Evolutionary conservation across 768 basidiomycete species (phyloP), one percentile per base, ranked within the genome.

Genomic region (Dentipellis sp.): DNA sequence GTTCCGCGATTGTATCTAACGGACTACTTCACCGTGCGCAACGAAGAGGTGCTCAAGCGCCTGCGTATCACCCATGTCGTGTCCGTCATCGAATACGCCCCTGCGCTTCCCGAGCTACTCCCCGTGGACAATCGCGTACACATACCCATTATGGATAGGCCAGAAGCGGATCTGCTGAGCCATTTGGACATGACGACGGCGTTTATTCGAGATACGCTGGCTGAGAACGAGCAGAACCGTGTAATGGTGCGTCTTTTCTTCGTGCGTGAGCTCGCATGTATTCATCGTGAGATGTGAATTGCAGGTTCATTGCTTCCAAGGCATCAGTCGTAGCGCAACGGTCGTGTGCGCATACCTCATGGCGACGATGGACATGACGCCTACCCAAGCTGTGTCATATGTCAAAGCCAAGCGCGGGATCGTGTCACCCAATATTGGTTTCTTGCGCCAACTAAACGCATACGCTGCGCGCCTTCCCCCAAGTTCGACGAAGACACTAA

Each of bases 281-380:
- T 37, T 48, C n/a, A 35, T 17, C 40, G 17, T 58, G 29, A 21
- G 34, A n/a, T 22, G 2, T 12, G 4, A 4, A 9, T n/a, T 49
- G 34, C 29, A 89, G 86, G 85, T 91, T 12, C 89, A 91, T 67
- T 91, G 89, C 66, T 68, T 83, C 46, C 81, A 83, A 68, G 89
- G 89, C 40, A 76, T 90, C 54, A 88, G 85, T 61, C 78, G 89
- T 22, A 87, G 86, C 46, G 79, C 88, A 0, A 89, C 86, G 2
- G 78, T 90, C 42, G 81, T 90, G 3, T 85, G 85, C 60, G 89
- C 87, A 53, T 91, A 88, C 69, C 71, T 71, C 51, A 61, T 72
- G 53, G 68, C 63, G 4, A 59, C 65, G 29, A 58, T 35, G 39
- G 19, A 38, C 36, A 67, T 70, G 66, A 63, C 68, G 14, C 55